These are phyloP conservation scores for Leptographium flavum DNA, from an alignment of 2,329 filamentous ascomycete species.

Conservation along the genomic window DNA sequence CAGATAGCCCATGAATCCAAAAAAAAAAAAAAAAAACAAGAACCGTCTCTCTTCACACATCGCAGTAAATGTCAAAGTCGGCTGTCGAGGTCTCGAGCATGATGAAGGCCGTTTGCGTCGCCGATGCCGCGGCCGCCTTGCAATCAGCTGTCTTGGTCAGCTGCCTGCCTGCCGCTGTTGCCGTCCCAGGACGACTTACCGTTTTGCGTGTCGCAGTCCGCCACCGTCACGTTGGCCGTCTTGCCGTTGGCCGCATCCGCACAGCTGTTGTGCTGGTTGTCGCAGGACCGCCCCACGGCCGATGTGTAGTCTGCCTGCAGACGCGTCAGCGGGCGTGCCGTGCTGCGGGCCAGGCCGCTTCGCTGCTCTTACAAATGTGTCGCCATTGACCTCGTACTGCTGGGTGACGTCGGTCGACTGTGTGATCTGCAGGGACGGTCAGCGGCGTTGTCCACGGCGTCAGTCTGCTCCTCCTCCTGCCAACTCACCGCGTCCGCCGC, in stretches of 20 bases:
- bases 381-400: slow-evolving; percentile 28
- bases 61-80: slow-evolving; percentile 33
- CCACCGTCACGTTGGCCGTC: slow-evolving; percentile 20
- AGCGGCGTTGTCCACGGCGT: no score
- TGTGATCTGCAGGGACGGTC: slow-evolving; percentile 23
- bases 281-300: slow-evolving; percentile 29
- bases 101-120: slow-evolving; percentile 18
- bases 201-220: slow-evolving; percentile 30
- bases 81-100: slow-evolving; percentile 24
- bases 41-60: slow-evolving; percentile 17
- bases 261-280: slow-evolving; percentile 34
- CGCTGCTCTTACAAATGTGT: slow-evolving; percentile 25
- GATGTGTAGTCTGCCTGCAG: slow-evolving; percentile 25
- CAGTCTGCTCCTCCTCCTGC: not conserved
- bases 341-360: no score
- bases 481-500: slow-evolving; percentile 19
- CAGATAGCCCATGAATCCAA: not conserved
- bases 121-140: slow-evolving; percentile 18
- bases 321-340: no score
- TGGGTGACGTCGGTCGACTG: slow-evolving; percentile 23
- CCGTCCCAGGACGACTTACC: slow-evolving; percentile 18
- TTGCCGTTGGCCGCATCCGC: slow-evolving; percentile 25
- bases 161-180: no score
- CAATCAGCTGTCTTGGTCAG: slow-evolving; percentile 20
- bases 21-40: not conserved